These are phyloP conservation scores for Leccinum uliginosum DNA, from an alignment of 768 basidiomycete genomes.

Conservation along the genomic window DNA sequence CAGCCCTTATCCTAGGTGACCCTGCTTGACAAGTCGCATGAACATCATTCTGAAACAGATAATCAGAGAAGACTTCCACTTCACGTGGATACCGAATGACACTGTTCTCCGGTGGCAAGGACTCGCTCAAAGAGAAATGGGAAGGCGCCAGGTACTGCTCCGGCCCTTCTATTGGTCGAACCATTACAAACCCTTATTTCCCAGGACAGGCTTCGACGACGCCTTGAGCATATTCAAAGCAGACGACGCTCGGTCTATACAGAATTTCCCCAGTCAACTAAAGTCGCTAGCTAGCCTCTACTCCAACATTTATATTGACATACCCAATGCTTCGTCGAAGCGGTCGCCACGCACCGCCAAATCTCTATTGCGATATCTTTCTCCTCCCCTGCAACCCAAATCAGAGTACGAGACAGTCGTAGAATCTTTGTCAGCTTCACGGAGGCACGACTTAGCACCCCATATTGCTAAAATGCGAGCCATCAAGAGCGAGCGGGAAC, in stretches of 20 bases:
- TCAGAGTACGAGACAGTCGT: slow-evolving; percentile 54
- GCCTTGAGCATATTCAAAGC: slow-evolving; percentile 68
- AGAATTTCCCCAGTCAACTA: slow-evolving; percentile 53
- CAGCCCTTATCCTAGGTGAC: slow-evolving; percentile 79
- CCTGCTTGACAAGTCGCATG: slow-evolving; percentile 7
- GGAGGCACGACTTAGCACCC: slow-evolving; percentile 52
- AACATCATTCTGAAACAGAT: background rate
- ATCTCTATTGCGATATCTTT: slow-evolving; percentile 53
- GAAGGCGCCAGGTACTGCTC: slow-evolving; percentile 67
- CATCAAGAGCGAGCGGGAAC: slow-evolving; percentile 79
- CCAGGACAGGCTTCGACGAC: slow-evolving; percentile 64
- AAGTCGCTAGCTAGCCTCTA: slow-evolving; percentile 47
- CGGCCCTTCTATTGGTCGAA: background rate
- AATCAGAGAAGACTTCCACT: slow-evolving; percentile 62
- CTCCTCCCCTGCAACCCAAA: slow-evolving; percentile 18
- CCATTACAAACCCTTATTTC: background rate
- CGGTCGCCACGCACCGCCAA: slow-evolving; percentile 42
- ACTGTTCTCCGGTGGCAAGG: slow-evolving; percentile 74
- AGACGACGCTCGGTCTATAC: slow-evolving; percentile 63
- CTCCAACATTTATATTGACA: slow-evolving; percentile 51
- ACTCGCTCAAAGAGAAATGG: slow-evolving; percentile 82
- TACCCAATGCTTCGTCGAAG: slow-evolving; percentile 37
- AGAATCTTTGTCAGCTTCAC: slow-evolving; percentile 46
- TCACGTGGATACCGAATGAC: slow-evolving; percentile 83
- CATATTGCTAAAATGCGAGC: slow-evolving; percentile 68